Evolutionary conservation across 1,139 yeast species (phyloP), one percentile per base, ranked within the genome.

Genomic region (Suhomyces guaymorum): DNA sequence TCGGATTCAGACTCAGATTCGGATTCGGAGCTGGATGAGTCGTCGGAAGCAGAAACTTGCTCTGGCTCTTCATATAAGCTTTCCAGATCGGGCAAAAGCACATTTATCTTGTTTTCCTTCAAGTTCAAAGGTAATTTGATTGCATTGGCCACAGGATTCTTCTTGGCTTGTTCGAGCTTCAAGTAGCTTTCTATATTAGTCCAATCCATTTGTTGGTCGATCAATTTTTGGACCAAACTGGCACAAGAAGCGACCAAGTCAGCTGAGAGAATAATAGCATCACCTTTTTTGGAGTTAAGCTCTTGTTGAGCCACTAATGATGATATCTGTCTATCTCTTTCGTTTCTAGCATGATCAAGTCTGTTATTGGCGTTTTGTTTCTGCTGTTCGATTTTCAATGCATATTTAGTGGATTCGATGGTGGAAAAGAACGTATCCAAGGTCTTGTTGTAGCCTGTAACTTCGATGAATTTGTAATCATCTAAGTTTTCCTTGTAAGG

Each of bases 131-230:
- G 95, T 24, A 81, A 55, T 29, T 70, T 68, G 35, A 90, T 82
- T 37, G 70, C 52, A 26, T 66, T 61, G 0, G 97, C 96, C 33
- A 82, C 67, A 3, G 64, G 57, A 49, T 84, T 85, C 1, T 82
- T 82, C 45, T 82, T 75, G 2, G 67, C 60, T 49, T 87, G 82
- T 49, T 90, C 96, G 32, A 80, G 70, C 35, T 73, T 65, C 35
- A 92, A 80, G 37, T 82, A 64, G 45, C 82, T 80, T 54, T 85
- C 96, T 41, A 90, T 89, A 44, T 88, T 85, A 21, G 78, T 74
- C 98, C 98, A 92, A 55, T 92, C 97, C 90, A 88, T 87, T 46
- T 88, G 94, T 54, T 87, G 95, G 34, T 82, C 80, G 5, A 90
- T 47, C 37, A 87, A 62, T 1, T 66, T 66, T 40, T 80, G 82